These are phyloP conservation scores for Porphyrellus cyaneotinctus DNA, from an alignment of 768 basidiomycete genomes.

Conservation along the genomic window DNA sequence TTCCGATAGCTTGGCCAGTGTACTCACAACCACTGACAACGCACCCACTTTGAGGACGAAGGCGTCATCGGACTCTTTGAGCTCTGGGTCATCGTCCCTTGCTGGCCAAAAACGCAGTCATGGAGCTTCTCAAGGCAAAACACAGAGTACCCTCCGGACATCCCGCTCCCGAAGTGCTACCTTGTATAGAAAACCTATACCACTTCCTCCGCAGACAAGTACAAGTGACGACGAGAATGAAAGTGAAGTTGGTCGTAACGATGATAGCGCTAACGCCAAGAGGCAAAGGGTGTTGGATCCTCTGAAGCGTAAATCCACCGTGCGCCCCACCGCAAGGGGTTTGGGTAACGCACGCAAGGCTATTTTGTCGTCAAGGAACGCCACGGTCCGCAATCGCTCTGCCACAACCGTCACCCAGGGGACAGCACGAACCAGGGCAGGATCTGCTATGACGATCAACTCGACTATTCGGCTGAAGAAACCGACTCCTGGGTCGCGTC, in stretches of 20 bases:
- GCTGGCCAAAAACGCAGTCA: conserved; percentile 42
- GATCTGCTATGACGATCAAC: conserved; percentile 8
- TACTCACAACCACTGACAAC: conserved; percentile 38
- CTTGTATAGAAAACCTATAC: conserved; percentile 21
- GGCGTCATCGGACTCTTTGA: conserved; percentile 42
- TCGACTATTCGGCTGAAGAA: conserved; percentile 16
- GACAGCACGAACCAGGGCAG: conserved; percentile 6
- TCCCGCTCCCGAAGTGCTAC: conserved; percentile 24
- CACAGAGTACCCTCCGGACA: background rate
- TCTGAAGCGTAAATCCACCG: conserved; percentile 21
- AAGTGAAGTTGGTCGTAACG: conserved; percentile 6
- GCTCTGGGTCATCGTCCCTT: conserved; percentile 35
- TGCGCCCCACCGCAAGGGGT: conserved; percentile 22
- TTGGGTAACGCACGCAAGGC: conserved; percentile 13
- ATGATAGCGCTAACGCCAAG: conserved; percentile 14
- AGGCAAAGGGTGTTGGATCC: conserved; percentile 27
- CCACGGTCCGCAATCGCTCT: conserved; percentile 8
- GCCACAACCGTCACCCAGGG: conserved; percentile 9
- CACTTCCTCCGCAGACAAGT: conserved; percentile 13
- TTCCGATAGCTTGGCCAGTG: conserved; percentile 29
- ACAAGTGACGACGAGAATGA: conserved; percentile 24
- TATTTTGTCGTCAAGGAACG: conserved; percentile 7
- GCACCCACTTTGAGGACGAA: conserved; percentile 37
- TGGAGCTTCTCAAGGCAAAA: conserved; percentile 5
- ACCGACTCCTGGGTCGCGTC: conserved; percentile 6